phyloP scores from a whole-genome alignment of 179 eudicot genomes.

The Actinidia chinensis region DNA sequence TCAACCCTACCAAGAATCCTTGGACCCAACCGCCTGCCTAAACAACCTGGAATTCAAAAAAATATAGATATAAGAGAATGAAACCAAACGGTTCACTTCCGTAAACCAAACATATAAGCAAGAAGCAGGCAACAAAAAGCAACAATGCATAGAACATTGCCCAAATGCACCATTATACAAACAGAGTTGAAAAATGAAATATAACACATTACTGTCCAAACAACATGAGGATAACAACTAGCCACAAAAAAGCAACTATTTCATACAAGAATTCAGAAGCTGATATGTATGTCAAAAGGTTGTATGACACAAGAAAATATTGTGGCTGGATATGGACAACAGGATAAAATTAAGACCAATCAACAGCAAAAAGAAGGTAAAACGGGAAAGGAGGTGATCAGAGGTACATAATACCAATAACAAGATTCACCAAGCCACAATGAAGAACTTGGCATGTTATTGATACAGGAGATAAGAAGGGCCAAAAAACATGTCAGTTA shows the following conservation, averaged over 20 bases:
- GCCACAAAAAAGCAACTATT: neutral
- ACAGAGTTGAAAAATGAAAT: neutral
- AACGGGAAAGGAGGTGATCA: neutral
- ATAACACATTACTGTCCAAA: neutral
- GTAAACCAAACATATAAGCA: neutral
- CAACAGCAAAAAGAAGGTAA: neutral
- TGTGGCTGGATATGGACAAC: neutral
- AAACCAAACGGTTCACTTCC: neutral
- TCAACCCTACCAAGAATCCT: constrained; percentile 75
- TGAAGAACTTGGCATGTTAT: neutral
- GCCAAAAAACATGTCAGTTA: neutral
- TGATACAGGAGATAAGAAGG: neutral
- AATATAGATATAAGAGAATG: constrained; percentile 6
- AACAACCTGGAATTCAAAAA: constrained; percentile 65
- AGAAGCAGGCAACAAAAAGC: neutral
- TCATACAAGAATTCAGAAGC: neutral
- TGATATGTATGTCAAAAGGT: neutral
- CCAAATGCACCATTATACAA: neutral
- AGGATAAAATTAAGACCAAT: neutral
- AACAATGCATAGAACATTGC: neutral
- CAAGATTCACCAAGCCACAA: neutral
- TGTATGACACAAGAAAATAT: neutral
- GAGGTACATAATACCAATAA: neutral
- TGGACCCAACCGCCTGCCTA: constrained; percentile 95
- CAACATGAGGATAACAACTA: neutral